These are phyloP conservation scores for Croton laevigatus DNA, from an alignment of 441 rosid genomes.

Conservation along the genomic window DNA sequence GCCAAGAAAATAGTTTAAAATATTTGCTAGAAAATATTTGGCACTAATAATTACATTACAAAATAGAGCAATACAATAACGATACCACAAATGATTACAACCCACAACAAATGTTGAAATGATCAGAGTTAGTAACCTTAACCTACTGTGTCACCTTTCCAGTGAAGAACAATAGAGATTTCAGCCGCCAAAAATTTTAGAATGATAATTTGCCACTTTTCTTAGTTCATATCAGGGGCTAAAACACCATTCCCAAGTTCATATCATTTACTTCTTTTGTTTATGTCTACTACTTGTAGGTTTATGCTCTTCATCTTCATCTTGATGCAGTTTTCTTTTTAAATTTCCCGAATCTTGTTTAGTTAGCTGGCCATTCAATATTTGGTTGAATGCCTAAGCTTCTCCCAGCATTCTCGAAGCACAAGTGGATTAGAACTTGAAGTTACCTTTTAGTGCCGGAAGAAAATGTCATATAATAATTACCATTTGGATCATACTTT, in stretches of 20 bases:
- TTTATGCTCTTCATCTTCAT: conserved; percentile 30
- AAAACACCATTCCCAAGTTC: neutral
- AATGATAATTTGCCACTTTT: neutral
- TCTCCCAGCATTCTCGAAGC: conserved; percentile 74
- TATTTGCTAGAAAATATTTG: neutral
- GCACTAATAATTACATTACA: no score
- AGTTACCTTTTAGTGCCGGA: no score
- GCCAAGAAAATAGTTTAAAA: neutral
- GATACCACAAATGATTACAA: neutral
- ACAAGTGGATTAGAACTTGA: no score
- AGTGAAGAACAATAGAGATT: no score
- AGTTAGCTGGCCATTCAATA: conserved; percentile 44
- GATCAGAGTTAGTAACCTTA: no score
- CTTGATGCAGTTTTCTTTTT: conserved; percentile 57
- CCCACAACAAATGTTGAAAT: neutral
- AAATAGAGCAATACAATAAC: no score
- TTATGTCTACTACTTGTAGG: conserved; percentile 34
- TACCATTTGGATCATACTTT: no score
- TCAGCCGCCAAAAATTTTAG: neutral
- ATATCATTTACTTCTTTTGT: conserved; percentile 27
- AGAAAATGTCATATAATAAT: no score
- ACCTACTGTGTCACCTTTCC: neutral
- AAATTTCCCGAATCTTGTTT: conserved; percentile 54
- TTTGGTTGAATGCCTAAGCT: conserved; percentile 70
- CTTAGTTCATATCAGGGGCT: neutral